Evolutionary conservation across 495 filamentous ascomycete genomes (phyloP), one percentile per base, ranked within the genome.

Genomic region (Corynascus novoguineensis): DNA sequence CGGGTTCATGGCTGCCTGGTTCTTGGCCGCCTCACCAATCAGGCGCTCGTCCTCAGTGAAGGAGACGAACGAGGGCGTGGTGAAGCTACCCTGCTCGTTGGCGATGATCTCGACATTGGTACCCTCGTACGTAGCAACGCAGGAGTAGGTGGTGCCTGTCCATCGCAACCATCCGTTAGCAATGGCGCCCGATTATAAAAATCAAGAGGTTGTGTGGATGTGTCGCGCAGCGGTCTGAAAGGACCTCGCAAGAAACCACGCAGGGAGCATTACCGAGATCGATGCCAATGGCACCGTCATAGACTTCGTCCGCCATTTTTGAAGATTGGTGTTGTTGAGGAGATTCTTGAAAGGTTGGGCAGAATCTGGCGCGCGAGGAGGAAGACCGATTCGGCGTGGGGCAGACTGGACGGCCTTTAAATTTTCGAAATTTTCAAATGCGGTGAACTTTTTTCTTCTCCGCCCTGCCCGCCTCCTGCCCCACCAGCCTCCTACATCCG

Each of bases 31-130:
- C 83, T 98, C 93, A 78, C 93, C 93, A 75, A 98, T 96, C 70
- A 98, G 81, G 74, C 95, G 89, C 83, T 97, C 93, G 72, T 88
- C 89, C 73, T 95, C 90, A 73, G 92, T 97, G 87, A 98, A 97
- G 63, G 88, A 90, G 71, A 98, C 93, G 78, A 96, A 98, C 17
- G 93, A 97, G 44, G 93, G 93, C 34, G 93, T 97, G 58, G 93
- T 97, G 67, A 95, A 92, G 82, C 89, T 95, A 81, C 93, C 93
- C 83, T 98, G 93, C 83, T 97, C 93, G 78, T 96, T 98, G 84
- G 90, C 91, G 70, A 97, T 98, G 82, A 98, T 98, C 74, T 98
- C 93, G 68, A 98, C 93, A 81, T 95, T 95, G 78, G 86, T 92
- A 73, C 93, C 93, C 75, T 97, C 93, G 78, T 97, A 98, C 77